Evolutionary conservation across 805 yeast genomes (phyloP), one percentile per base, ranked within the genome.

Genomic region (Saturnispora gosingensis): DNA sequence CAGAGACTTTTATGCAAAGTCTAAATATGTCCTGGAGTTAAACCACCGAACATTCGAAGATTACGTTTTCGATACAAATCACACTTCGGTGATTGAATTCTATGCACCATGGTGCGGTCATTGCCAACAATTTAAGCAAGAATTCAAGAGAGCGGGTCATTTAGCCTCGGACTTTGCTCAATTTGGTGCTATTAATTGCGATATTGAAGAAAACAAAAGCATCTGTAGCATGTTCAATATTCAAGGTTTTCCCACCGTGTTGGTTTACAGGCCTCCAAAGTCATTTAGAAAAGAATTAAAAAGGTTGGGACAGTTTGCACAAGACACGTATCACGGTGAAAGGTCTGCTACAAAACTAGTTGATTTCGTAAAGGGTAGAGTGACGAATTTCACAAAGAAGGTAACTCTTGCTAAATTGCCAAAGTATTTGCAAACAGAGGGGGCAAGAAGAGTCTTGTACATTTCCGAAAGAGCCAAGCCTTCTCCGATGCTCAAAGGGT

Each of bases 101-200:
- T 90, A 85, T 67, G 97, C 98, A 4, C 97, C 97, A 38, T 90
- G 98, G 98, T 91, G 99, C 72, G 97, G 97, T 5, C 88, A 91
- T 67, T 91, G 99, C 68, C 76, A 82, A 60, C 76, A 80, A 52
- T 70, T 91, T 48, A 78, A 81, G 53, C 82, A 85, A 3, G 80
- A 79, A 2, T 84, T 74, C 66, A 70, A 72, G 46, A 82, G 82
- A 61, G 79, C 83, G 13, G 95, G 86, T 6, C 78, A 77, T 48
- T 65, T 69, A 28, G 70, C 86, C 6, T 75, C 77, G 28, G 78
- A 77, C 6, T 67, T 78, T 47, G 77, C 77, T 7, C 79, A 81
- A 55, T 81, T 88, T 18, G 97, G 81, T 11, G 85, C 96, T 43
- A 86, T 93, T 11, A 84, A 91, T 66, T 93, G 99, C 69, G 96